phyloP scores from a whole-genome alignment of 495 filamentous ascomycete species.

The Penicillium samsonianum region DNA sequence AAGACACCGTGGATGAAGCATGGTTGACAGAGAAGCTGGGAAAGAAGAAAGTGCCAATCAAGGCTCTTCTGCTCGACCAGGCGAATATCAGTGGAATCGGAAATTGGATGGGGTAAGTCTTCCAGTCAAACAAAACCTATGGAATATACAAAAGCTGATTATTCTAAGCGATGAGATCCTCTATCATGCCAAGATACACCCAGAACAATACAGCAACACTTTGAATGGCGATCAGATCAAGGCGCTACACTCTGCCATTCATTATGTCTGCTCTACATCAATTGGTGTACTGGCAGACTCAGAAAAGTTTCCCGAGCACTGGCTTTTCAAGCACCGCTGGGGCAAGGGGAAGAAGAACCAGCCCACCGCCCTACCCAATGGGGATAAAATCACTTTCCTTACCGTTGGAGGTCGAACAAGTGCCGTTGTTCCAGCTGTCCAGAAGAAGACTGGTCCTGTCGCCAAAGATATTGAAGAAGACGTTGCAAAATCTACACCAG shows the following conservation, averaged over 20 bases:
- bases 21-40: slow-evolving; percentile 70
- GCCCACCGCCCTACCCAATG: slow-evolving; percentile 68
- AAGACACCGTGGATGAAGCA: slow-evolving; percentile 67
- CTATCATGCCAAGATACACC: slow-evolving; percentile 84
- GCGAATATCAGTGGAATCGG: slow-evolving; percentile 89
- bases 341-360: slow-evolving; percentile 81
- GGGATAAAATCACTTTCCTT: slow-evolving; percentile 76
- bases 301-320: slow-evolving; percentile 80
- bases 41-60: slow-evolving; percentile 78
- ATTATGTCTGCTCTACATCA: slow-evolving; percentile 75
- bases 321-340: slow-evolving; percentile 93
- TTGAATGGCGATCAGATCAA: slow-evolving; percentile 71
- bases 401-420: slow-evolving; percentile 89
- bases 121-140: neutral
- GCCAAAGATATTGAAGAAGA: slow-evolving; percentile 38
- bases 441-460: slow-evolving; percentile 73
- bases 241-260: slow-evolving; percentile 69
- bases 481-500: slow-evolving; percentile 21
- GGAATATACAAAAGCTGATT: slow-evolving; percentile 16
- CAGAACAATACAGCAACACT: slow-evolving; percentile 87
- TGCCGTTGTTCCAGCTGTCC: slow-evolving; percentile 78
- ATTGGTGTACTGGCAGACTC: slow-evolving; percentile 80
- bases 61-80: slow-evolving; percentile 85
- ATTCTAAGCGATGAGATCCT: slow-evolving; percentile 74
- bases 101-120: slow-evolving; percentile 86